Base-by-base conservation (phyloP, 129 eudicot species). In the Tanacetum coccineum region DNA sequence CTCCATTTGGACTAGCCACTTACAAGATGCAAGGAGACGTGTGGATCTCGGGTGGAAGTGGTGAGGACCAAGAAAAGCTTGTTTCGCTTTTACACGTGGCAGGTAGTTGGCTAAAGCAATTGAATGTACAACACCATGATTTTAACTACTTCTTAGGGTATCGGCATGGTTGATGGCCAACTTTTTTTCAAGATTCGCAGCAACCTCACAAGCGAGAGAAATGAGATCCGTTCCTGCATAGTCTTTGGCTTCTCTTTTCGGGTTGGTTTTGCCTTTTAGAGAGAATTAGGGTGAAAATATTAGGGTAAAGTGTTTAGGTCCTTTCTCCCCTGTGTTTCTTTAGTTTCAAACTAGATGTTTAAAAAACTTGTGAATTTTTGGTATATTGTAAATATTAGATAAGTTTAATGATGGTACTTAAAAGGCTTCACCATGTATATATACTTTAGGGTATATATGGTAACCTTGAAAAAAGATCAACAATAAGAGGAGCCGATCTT, bases 1-100 rank as follows among this genome's bases (percentile, higher is more conserved):
- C 84, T 9, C 85, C 97, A 13, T 90, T 90, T 51, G 97, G 97
- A 32, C 69, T 90, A 70, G 95, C 97, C 76, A 87, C 86, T 74
- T 90, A 90, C 63, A 90, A 90, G 81, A 87, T 90, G 97, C 97
- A 87, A 81, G 95, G 95, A 0, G 72, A 77, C 62, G 82, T 87
- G 56, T 90, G 97, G 97, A 76, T 79, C 59, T 78, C 87, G 19
- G 79, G 78, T 79, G 80, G 64, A 79, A 82, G 55, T 50, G 97
- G 95, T 2, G 67, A 75, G 81, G 95, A 90, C 87, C 85, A 77
- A 45, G 89, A 87, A 75, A 76, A 82, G 67, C 61, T 87, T 14
- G 76, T 50, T 68, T 81, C 95, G 1, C 87, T 90, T 36, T 81
- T 74, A 71, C 82, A 94, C 72, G 97, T 90, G 62, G 97, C 97